Evolutionary conservation across 306 rosid species (phyloP).

Genomic region (Dryas alaskensis): DNA sequence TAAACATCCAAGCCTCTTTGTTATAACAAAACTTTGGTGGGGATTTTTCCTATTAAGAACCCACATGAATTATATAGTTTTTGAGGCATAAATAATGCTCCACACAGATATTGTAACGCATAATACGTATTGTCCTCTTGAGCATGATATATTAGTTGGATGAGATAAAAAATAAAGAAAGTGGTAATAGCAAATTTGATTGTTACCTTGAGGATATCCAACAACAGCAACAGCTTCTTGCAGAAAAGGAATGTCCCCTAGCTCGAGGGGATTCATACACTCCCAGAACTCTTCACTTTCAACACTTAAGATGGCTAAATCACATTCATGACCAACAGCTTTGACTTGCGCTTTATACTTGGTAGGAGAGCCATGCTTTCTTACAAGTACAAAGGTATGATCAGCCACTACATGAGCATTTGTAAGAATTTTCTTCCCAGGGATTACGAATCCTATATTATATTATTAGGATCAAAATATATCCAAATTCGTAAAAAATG

Average conservation of each 20-base stretch:
- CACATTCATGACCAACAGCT: constrained; percentile 94
- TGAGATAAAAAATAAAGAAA: not conserved
- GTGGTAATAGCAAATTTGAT: not conserved
- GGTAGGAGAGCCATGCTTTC: constrained; percentile 89
- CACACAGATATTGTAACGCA: no score
- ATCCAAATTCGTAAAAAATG: not conserved
- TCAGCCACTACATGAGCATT: constrained; percentile 96
- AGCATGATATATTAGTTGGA: not conserved
- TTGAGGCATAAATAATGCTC: no score
- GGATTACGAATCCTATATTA: constrained; percentile 67
- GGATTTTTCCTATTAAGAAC: no score
- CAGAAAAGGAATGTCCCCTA: constrained; percentile 76
- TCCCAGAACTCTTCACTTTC: constrained; percentile 74
- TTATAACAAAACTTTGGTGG: no score
- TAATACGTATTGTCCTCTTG: not conserved
- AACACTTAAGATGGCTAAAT: constrained; percentile 69
- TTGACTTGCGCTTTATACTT: constrained; percentile 76
- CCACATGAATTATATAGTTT: no score
- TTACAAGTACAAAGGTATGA: constrained; percentile 79
- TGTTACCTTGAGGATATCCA: constrained; percentile 87
- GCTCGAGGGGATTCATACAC: constrained; percentile 59
- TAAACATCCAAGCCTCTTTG: no score
- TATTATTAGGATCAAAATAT: not conserved
- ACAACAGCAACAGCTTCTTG: constrained; percentile 94
- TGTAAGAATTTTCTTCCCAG: constrained; percentile 70